phyloP scores from a whole-genome alignment of 2,329 filamentous ascomycete genomes.

The Penicillium sp. region DNA sequence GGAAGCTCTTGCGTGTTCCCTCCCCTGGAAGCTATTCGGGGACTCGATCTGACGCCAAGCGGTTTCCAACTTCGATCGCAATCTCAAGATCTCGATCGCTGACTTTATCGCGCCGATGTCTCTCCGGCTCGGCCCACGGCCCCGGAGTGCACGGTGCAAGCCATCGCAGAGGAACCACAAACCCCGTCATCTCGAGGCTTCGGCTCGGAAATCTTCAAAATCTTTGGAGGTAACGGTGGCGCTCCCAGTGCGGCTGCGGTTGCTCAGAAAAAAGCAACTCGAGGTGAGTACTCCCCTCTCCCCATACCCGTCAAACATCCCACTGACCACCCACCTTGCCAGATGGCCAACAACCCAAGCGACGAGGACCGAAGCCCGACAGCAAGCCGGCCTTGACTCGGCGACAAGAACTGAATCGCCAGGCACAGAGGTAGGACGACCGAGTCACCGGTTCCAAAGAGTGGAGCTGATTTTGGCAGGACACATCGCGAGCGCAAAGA shows the following conservation, averaged over 20 bases:
- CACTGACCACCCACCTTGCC: slow-evolving; percentile 16
- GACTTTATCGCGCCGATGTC: slow-evolving; percentile 16
- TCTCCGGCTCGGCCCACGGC: slow-evolving; percentile 12
- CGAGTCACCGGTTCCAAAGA: slow-evolving; percentile 8
- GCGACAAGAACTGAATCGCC: slow-evolving; percentile 89
- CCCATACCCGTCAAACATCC: neutral
- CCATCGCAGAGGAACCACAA: slow-evolving; percentile 20
- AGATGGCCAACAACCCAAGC: slow-evolving; percentile 86
- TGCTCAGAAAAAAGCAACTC: slow-evolving; percentile 67
- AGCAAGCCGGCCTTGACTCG: slow-evolving; percentile 91
- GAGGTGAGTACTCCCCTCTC: slow-evolving; percentile 56
- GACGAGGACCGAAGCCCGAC: slow-evolving; percentile 92
- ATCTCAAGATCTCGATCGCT: slow-evolving; percentile 6
- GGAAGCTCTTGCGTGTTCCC: too few relatives aligned
- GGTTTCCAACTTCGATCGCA: neutral
- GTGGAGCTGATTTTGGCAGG: slow-evolving; percentile 51
- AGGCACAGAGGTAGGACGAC: slow-evolving; percentile 79
- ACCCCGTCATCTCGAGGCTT: slow-evolving; percentile 24
- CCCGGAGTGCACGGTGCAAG: slow-evolving; percentile 18
- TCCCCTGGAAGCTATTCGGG: neutral
- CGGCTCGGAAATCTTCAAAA: slow-evolving; percentile 49
- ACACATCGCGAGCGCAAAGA: slow-evolving; percentile 97
- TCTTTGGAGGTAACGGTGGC: slow-evolving; percentile 52
- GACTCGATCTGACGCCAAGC: neutral
- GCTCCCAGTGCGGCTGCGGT: slow-evolving; percentile 33